A percentile compares a stretch with the other conserved stretches of the same genome.
Conservation (phyloP, 805 yeast species). For the Hanseniaspora pseudoguilliermondii region DNA sequence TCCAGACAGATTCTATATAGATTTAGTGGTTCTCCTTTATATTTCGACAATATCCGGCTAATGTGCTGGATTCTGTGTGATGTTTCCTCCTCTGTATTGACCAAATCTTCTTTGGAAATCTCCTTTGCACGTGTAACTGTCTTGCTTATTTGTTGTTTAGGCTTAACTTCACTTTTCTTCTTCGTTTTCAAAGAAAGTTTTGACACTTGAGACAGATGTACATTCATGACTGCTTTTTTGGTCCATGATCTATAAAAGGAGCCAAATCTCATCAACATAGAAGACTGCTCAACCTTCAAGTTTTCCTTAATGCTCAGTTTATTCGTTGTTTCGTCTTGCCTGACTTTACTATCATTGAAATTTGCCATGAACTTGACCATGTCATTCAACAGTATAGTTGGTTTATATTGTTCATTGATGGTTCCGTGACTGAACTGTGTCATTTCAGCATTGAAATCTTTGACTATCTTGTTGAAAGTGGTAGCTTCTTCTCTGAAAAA, state of each 20-base stretch:
- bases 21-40: conserved; percentile 34
- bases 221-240: background rate
- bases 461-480: conserved; percentile 5
- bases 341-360: background rate
- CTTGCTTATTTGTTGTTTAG: conserved; percentile 14
- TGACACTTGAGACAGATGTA: conserved; percentile 2
- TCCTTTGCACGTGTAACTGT: conserved; percentile 41
- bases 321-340: background rate
- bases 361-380: conserved; percentile 3
- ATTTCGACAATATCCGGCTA: conserved; percentile 31
- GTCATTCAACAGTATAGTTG: conserved; percentile 3
- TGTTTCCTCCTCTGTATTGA: conserved; percentile 45
- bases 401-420: background rate
- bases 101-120: conserved; percentile 41
- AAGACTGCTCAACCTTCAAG: background rate
- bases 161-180: conserved; percentile 27
- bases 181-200: conserved; percentile 17
- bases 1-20: conserved; percentile 58
- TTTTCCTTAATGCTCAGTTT: background rate
- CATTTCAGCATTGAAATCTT: conserved; percentile 7
- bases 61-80: conserved; percentile 50
- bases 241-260: conserved; percentile 11
- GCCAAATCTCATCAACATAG: conserved; percentile 8
- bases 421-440: conserved; percentile 1
- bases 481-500: conserved; percentile 11